Percentiles rank a stretch among this genome's conserved stretches.
These are phyloP conservation scores for Rhodotorula diobovata DNA, from an alignment of 768 basidiomycete species.

Conservation along the genomic window DNA sequence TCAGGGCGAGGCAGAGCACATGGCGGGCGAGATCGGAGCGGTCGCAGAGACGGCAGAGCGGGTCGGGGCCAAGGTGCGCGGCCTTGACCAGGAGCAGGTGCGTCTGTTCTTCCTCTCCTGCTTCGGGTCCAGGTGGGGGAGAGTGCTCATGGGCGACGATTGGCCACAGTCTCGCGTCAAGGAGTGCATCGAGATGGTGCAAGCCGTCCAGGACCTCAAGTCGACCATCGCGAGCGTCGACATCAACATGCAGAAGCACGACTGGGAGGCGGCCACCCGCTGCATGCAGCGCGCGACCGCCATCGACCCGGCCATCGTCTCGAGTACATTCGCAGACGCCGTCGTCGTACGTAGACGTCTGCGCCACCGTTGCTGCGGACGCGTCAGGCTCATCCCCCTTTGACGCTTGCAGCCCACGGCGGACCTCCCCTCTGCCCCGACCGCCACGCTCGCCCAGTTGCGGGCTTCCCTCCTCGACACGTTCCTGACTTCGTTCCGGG, in stretches of 20 bases:
- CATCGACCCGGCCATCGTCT: constrained; percentile 68
- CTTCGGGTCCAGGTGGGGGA: neutral
- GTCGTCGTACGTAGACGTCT: constrained; percentile 65
- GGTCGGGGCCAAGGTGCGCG: constrained; percentile 83
- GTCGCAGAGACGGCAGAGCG: constrained; percentile 62
- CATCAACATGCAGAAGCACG: constrained; percentile 66
- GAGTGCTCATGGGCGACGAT: neutral
- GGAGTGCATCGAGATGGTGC: constrained; percentile 84
- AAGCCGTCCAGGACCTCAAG: constrained; percentile 92
- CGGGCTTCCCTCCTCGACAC: constrained; percentile 69
- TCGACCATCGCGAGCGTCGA: constrained; percentile 61
- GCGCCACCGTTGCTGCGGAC: neutral
- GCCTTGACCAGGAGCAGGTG: constrained; percentile 87
- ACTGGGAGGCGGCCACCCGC: constrained; percentile 93
- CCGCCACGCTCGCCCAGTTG: constrained; percentile 70
- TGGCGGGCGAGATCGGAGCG: constrained; percentile 8
- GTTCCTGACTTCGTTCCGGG: constrained; percentile 73
- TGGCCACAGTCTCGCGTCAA: constrained; percentile 54
- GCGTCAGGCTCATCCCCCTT: neutral
- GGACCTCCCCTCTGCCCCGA: constrained; percentile 77
- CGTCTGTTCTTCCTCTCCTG: constrained; percentile 45
- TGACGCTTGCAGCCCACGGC: constrained; percentile 69
- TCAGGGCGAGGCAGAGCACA: constrained; percentile 21
- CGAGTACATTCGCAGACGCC: constrained; percentile 76
- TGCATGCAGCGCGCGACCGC: constrained; percentile 88